Evolutionary conservation across 345 rosid genomes (phyloP), one percentile per base, ranked within the genome.

Genomic region (Salix purpurea): DNA sequence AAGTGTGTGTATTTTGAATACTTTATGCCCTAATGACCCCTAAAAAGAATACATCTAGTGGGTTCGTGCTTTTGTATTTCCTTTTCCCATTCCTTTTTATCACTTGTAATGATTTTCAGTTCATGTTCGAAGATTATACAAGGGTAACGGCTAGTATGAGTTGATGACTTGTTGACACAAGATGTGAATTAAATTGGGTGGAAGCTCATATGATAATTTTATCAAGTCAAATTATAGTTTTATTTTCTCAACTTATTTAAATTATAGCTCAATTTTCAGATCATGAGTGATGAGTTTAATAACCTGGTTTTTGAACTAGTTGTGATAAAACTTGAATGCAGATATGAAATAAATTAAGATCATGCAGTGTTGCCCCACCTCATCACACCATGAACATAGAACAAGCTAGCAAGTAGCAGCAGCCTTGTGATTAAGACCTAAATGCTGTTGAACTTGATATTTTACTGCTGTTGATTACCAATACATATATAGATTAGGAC

Each of bases 21-120:
- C 87, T 82, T 84, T 84, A 70, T 37, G 75, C 72, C 8, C 66
- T 71, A 78, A 77, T 75, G 80, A 78, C 73, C 84, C 84, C 88
- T 87, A 52, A 85, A 87, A 87, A 87, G 90, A 87, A 85, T 83
- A 87, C 81, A 84, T 70, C 24, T 70, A 77, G 69, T 79, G 84
- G 76, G 73, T 67, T 72, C 68, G 14, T 79, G 58, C 70, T 74
- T 74, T 75, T 78, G 4, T 50, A 14, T 73, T 71, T 65, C 26
- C 36, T 69, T 74, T 64, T 69, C 58, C 60, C 28, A 37, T 77
- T 67, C 15, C 52, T 26, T 74, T 76, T 74, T 71, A 71, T 34
- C 65, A 37, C 52, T 56, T 67, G 64, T 69, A n/a, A 78, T 80
- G 44, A 78, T 76, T 80, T 71, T 42, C 74, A 56, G 67, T 54